phyloP scores from a whole-genome alignment of 345 rosid species.

The Rubroshorea leprosula region DNA sequence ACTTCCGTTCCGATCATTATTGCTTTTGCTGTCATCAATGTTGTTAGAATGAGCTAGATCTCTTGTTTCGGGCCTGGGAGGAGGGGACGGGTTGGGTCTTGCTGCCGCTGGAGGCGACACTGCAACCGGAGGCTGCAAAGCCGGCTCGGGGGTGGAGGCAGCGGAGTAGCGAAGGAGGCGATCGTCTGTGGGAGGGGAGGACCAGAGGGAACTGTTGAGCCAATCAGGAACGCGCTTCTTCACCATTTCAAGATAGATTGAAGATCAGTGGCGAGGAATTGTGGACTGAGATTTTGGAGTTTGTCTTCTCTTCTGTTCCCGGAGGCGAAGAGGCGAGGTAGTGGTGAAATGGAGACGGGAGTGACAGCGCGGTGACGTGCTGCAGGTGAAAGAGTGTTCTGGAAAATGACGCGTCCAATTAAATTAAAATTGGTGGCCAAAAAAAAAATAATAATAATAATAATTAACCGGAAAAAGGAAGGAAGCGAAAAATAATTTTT shows the following conservation, averaged over 20 bases:
- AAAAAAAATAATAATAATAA: neutral
- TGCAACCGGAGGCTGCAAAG: constrained; percentile 30
- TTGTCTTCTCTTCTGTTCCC: neutral
- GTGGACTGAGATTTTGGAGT: neutral
- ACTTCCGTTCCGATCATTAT: constrained; percentile 24
- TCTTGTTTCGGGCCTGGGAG: constrained; percentile 36
- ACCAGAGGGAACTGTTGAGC: constrained; percentile 96
- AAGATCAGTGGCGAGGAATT: neutral
- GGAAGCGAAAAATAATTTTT: too few species aligned
- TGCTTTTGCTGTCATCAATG: constrained; percentile 6
- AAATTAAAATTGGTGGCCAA: too few species aligned
- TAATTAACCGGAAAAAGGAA: too few species aligned
- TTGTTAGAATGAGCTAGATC: constrained; percentile 19
- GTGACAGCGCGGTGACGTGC: neutral
- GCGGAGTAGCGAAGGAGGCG: constrained; percentile 26
- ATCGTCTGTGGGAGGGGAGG: constrained; percentile 46
- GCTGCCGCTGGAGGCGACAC: constrained; percentile 33
- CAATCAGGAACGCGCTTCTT: constrained; percentile 92
- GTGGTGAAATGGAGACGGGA: neutral
- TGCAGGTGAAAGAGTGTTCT: neutral
- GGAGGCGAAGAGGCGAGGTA: neutral
- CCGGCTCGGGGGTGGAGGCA: constrained; percentile 24
- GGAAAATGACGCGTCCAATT: neutral
- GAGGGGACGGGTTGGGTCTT: constrained; percentile 28
- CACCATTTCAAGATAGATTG: constrained; percentile 40